Evolutionary conservation across 208 protist genomes (phyloP).

Genomic region (Histomonas meleagridis): DNA sequence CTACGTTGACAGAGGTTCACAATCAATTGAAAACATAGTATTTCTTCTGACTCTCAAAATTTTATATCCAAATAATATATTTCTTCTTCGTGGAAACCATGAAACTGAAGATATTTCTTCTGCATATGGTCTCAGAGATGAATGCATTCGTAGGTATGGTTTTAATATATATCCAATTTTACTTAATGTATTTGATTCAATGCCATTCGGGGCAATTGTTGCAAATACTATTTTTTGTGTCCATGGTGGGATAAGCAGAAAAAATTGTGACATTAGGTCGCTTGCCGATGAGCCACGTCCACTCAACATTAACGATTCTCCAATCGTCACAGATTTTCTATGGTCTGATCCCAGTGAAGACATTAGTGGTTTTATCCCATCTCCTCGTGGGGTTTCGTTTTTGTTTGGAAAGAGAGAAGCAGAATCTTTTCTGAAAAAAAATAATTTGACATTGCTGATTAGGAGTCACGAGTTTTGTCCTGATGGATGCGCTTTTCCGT

Average conservation of each 20-base stretch:
- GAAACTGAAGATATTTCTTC: conserved; percentile 33
- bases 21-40: conserved; percentile 27
- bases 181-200: background rate
- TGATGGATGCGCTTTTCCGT: conserved; percentile 17
- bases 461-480: conserved; percentile 7
- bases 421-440: background rate
- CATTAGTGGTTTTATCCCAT: background rate
- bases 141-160: background rate
- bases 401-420: background rate
- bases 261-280: background rate
- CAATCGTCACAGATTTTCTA: background rate
- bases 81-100: background rate
- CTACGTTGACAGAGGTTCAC: conserved; percentile 29
- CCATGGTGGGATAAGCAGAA: background rate
- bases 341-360: conserved; percentile 14
- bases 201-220: background rate
- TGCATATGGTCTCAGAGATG: background rate
- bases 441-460: background rate
- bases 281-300: background rate
- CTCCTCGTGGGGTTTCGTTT: background rate
- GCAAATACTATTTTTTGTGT: background rate
- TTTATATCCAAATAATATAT: background rate
- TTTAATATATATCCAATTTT: background rate
- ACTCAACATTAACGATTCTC: background rate
- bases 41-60: background rate